Evolutionary conservation across 2,329 filamentous ascomycete species (phyloP).

Genomic region (Fusarium sp.): DNA sequence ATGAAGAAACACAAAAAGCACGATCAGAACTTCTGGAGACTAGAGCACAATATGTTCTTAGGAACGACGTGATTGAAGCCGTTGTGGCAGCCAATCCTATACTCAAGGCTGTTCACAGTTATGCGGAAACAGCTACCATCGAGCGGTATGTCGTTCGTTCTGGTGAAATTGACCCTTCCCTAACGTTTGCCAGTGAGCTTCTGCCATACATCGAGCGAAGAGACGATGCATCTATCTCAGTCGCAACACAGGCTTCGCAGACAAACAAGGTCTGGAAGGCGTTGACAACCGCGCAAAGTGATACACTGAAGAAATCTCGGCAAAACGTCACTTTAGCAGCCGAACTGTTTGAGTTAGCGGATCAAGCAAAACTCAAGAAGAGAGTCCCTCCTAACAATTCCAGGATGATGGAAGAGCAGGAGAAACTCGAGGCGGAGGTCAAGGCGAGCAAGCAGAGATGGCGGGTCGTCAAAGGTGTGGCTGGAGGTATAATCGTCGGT

Average conservation of each 20-base stretch:
- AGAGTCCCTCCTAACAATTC: constrained; percentile 66
- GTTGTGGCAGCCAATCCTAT: constrained; percentile 80
- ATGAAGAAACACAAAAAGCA: constrained; percentile 66
- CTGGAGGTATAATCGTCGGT: constrained; percentile 82
- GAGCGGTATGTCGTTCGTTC: constrained; percentile 69
- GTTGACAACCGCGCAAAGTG: constrained; percentile 68
- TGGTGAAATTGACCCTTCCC: neutral
- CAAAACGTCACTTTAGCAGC: constrained; percentile 73
- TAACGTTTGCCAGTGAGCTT: constrained; percentile 66
- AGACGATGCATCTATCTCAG: constrained; percentile 73
- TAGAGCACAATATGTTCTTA: constrained; percentile 75
- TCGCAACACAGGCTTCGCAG: constrained; percentile 69
- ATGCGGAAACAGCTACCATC: constrained; percentile 70
- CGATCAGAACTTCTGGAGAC: constrained; percentile 77
- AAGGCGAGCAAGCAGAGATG: constrained; percentile 74
- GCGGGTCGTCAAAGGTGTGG: constrained; percentile 81
- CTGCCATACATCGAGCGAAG: constrained; percentile 74
- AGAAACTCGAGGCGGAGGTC: constrained; percentile 68
- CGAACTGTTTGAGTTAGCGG: constrained; percentile 72
- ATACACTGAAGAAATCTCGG: constrained; percentile 66
- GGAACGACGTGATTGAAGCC: constrained; percentile 75
- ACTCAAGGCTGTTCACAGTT: constrained; percentile 80
- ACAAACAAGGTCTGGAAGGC: constrained; percentile 64
- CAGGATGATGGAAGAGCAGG: constrained; percentile 66
- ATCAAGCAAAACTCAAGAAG: constrained; percentile 65